These are phyloP conservation scores for Fonsecaea monophora DNA, from an alignment of 2,329 filamentous ascomycete genomes.

Conservation along the genomic window DNA sequence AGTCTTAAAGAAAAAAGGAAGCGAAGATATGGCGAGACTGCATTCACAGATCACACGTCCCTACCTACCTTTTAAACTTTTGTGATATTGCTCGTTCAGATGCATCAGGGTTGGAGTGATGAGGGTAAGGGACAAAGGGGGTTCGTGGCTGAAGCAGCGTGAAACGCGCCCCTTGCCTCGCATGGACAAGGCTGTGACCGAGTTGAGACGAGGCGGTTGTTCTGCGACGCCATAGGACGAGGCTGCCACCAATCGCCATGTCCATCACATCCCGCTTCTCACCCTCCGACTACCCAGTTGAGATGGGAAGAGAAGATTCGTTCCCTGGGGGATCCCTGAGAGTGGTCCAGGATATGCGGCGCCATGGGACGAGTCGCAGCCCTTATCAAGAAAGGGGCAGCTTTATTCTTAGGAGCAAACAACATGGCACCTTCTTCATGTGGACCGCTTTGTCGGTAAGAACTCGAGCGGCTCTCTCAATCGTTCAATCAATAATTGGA, in stretches of 20 bases:
- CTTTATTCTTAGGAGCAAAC: too few relatives aligned
- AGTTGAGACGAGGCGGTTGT: constrained; percentile 3
- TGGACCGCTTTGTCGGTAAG: too few relatives aligned
- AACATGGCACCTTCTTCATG: too few relatives aligned
- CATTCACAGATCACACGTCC: neutral
- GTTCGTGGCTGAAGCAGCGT: neutral
- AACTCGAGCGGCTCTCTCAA: too few relatives aligned
- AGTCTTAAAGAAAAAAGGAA: neutral
- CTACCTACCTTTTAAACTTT: neutral
- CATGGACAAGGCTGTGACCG: neutral
- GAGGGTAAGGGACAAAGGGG: neutral
- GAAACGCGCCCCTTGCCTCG: constrained; percentile 2
- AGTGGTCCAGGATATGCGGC: neutral
- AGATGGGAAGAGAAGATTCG: neutral
- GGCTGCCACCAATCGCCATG: neutral
- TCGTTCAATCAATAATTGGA: too few relatives aligned
- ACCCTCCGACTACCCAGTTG: neutral
- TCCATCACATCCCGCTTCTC: neutral
- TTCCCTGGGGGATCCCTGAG: neutral
- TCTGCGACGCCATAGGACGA: neutral
- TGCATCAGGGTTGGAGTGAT: neutral
- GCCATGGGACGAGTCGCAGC: neutral
- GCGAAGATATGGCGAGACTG: neutral
- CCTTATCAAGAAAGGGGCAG: neutral
- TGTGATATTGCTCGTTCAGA: neutral